Conservation (phyloP, 768 basidiomycete genomes). For the Postia placenta region DNA sequence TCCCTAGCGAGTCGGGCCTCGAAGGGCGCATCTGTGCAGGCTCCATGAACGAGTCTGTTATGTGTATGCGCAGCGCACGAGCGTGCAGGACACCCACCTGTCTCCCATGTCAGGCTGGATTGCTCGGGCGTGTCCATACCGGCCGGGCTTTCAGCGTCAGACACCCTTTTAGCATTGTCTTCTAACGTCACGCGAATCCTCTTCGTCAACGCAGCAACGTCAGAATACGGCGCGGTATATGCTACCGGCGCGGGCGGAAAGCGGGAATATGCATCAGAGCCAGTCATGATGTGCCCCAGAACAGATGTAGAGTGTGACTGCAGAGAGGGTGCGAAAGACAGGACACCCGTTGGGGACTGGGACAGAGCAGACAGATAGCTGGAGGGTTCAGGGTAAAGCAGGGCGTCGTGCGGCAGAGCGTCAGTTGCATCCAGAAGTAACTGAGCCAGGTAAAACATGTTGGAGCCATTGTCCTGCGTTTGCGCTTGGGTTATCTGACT, state of each 20-base stretch:
- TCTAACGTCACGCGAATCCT: slow-evolving; percentile 4
- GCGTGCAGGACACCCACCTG: not conserved
- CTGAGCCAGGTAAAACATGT: slow-evolving; percentile 3
- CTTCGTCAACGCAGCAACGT: slow-evolving; percentile 11
- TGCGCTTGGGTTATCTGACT: not conserved
- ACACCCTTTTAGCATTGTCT: not conserved
- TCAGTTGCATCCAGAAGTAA: slow-evolving; percentile 2
- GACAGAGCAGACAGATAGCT: slow-evolving; percentile 2
- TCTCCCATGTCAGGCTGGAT: not conserved
- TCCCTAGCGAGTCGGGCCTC: not conserved
- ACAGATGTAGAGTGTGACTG: slow-evolving; percentile 5
- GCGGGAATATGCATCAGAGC: not conserved
- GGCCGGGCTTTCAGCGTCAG: not conserved
- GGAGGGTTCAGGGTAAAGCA: not conserved
- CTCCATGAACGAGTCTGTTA: not conserved
- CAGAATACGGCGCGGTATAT: slow-evolving; percentile 12
- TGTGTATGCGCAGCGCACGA: not conserved
- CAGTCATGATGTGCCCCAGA: not conserved
- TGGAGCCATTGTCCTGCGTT: not conserved
- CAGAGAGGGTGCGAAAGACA: slow-evolving; percentile 2
- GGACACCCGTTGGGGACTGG: not conserved
- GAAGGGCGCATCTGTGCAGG: not conserved
- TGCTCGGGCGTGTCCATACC: not conserved
- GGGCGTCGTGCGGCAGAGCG: not conserved
- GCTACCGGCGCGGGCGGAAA: slow-evolving; percentile 8